Evolutionary conservation across 805 yeast genomes (phyloP).

Genomic region (Barnettozyma californica): DNA sequence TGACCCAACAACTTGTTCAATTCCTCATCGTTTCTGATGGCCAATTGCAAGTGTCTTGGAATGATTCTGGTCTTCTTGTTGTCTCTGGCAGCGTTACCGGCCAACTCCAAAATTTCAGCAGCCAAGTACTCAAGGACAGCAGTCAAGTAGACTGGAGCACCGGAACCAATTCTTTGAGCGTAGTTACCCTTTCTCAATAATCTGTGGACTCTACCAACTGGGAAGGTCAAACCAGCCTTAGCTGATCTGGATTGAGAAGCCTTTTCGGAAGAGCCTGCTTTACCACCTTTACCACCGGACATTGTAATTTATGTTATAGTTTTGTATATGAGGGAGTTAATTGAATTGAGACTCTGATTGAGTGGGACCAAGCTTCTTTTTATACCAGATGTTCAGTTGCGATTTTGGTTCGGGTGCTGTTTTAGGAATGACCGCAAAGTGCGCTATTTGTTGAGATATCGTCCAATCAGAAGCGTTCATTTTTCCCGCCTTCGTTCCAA

Average conservation of each 20-base stretch:
- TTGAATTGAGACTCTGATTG: background rate
- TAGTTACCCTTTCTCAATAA: constrained; percentile 94
- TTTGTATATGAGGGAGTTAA: background rate
- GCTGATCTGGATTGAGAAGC: constrained; percentile 97
- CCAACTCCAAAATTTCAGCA: constrained; percentile 97
- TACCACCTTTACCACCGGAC: constrained; percentile 77
- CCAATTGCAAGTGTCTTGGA: constrained; percentile 97
- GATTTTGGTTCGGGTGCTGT: background rate
- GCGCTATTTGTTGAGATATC: constrained; percentile 12
- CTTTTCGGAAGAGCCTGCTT: constrained; percentile 92
- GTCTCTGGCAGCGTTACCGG: constrained; percentile 99
- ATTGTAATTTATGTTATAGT: constrained; percentile 30
- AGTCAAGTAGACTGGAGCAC: constrained; percentile 97
- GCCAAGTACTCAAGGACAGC: constrained; percentile 96
- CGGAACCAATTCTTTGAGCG: constrained; percentile 98
- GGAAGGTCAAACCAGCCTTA: constrained; percentile 98
- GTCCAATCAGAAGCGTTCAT: constrained; percentile 6
- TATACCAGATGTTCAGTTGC: background rate
- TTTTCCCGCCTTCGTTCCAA: constrained; percentile 4
- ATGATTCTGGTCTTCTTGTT: constrained; percentile 98
- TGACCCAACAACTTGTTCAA: constrained; percentile 88
- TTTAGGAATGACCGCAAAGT: constrained; percentile 2
- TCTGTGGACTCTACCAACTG: constrained; percentile 99
- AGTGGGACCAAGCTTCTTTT: background rate
- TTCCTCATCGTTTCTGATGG: constrained; percentile 99